Percentiles rank a stretch among this genome's conserved stretches.
Conservation (phyloP, 2,329 filamentous ascomycete genomes). For the Pseudogymnoascus sp. region DNA sequence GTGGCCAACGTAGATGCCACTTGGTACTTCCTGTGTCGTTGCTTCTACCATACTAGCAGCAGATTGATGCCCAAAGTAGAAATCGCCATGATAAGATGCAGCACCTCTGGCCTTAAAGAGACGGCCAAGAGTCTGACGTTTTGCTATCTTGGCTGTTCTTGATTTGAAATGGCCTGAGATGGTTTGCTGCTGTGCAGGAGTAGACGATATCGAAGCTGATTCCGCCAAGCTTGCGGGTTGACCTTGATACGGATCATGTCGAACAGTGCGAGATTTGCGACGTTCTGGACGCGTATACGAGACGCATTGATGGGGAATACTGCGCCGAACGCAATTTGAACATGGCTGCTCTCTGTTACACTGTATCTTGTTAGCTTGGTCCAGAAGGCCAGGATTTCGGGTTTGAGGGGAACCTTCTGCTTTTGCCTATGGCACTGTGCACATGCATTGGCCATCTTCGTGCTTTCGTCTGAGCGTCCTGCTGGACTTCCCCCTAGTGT, state of each 20-base stretch:
- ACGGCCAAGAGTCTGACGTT: slow-evolving; percentile 21
- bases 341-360: slow-evolving; percentile 11
- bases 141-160: slow-evolving; percentile 6
- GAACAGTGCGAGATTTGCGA: not conserved
- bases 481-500: not conserved
- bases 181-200: not conserved
- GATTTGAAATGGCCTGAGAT: not conserved
- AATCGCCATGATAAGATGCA: slow-evolving; percentile 28
- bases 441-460: slow-evolving; percentile 14
- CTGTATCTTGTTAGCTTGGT: not conserved
- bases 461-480: not conserved
- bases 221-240: not conserved
- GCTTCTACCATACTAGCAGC: slow-evolving; percentile 30
- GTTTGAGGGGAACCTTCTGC: slow-evolving; percentile 7
- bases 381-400: not conserved
- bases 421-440: slow-evolving; percentile 13
- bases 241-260: not conserved
- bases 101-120: slow-evolving; percentile 29
- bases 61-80: slow-evolving; percentile 31
- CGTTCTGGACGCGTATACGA: not conserved
- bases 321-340: slow-evolving; percentile 13
- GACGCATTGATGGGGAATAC: slow-evolving; percentile 3
- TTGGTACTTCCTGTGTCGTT: slow-evolving; percentile 22
- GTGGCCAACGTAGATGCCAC: slow-evolving; percentile 14
- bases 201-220: not conserved